Evolutionary conservation across 805 yeast species (phyloP).

Genomic region (Candida awuae): DNA sequence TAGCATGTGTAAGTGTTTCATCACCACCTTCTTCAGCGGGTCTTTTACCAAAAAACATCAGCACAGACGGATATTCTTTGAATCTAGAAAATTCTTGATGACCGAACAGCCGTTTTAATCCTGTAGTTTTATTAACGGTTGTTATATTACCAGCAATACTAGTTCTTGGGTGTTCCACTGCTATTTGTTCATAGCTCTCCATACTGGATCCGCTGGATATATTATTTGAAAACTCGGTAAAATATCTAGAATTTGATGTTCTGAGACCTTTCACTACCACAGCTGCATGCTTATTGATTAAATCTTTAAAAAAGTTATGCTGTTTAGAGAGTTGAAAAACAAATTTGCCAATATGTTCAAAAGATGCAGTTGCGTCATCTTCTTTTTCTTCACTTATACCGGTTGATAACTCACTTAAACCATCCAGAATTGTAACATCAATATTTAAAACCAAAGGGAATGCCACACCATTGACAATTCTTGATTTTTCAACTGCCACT

Average conservation of each 20-base stretch:
- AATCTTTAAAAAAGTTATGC: slow-evolving; percentile 8
- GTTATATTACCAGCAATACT: slow-evolving; percentile 12
- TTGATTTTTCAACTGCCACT: no score
- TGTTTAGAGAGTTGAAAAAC: slow-evolving; percentile 10
- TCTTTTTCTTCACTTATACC: no score
- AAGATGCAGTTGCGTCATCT: no score
- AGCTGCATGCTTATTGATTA: slow-evolving; percentile 11
- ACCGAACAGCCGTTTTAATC: slow-evolving; percentile 14
- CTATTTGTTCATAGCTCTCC: slow-evolving; percentile 15
- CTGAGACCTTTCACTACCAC: slow-evolving; percentile 10
- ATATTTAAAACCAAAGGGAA: no score
- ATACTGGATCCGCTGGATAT: slow-evolving; percentile 8
- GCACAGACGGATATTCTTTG: slow-evolving; percentile 16
- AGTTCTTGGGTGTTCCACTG: slow-evolving; percentile 14
- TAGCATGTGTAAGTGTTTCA: slow-evolving; percentile 18
- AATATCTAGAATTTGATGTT: slow-evolving; percentile 8
- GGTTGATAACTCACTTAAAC: no score
- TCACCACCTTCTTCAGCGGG: slow-evolving; percentile 18
- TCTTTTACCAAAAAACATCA: slow-evolving; percentile 19
- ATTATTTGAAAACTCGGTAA: slow-evolving; percentile 9
- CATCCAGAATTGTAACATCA: no score
- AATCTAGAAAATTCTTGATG: slow-evolving; percentile 24
- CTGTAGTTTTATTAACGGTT: slow-evolving; percentile 13
- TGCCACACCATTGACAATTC: no score
- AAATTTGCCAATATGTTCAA: slow-evolving; percentile 7